phyloP scores from a whole-genome alignment of 257 asterid species.

The Solanum boliviense region DNA sequence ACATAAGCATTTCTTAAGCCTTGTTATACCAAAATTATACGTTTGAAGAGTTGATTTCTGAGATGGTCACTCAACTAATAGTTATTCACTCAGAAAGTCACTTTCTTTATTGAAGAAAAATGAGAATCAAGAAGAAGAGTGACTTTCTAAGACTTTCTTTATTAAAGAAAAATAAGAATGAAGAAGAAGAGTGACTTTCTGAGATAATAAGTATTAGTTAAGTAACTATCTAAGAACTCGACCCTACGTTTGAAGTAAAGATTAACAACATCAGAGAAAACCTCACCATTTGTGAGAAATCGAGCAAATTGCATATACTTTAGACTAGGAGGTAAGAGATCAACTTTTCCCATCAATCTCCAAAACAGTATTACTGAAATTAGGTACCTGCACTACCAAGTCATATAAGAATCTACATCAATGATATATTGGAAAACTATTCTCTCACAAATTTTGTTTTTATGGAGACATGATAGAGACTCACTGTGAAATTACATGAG shows the following conservation, averaged over 20 bases:
- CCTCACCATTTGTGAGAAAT: slow-evolving; percentile 62
- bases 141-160: neutral
- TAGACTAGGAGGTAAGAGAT: slow-evolving; percentile 51
- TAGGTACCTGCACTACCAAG: slow-evolving; percentile 45
- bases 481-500: slow-evolving; percentile 81
- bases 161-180: neutral
- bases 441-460: neutral
- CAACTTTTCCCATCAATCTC: slow-evolving; percentile 46
- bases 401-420: neutral
- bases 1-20: neutral
- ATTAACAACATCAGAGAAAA: neutral
- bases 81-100: neutral
- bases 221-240: neutral
- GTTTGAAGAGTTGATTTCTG: neutral
- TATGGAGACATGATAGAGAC: slow-evolving; percentile 1
- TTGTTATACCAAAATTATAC: neutral
- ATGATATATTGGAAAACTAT: neutral
- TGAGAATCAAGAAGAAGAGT: neutral
- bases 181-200: neutral
- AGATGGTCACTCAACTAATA: neutral
- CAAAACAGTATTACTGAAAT: slow-evolving; percentile 53
- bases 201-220: neutral
- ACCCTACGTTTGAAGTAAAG: neutral
- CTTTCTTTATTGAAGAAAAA: neutral
- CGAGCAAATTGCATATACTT: slow-evolving; percentile 52